Conservation (phyloP, 1,284 basidiomycete genomes). For the Agroathelia rolfsii region DNA sequence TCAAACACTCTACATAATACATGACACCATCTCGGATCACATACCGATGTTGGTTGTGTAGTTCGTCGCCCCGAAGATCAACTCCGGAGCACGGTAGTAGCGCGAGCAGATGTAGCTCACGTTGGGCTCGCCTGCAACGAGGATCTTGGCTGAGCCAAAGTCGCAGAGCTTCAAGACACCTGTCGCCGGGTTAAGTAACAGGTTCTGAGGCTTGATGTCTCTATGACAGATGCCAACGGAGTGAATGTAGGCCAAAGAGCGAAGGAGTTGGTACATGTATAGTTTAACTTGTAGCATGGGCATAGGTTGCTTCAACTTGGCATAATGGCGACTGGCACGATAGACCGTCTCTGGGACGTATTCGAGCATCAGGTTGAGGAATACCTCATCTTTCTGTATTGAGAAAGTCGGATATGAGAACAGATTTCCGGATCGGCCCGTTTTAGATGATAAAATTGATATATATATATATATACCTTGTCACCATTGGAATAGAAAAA, state of each 20-base stretch:
- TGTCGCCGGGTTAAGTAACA: conserved; percentile 92
- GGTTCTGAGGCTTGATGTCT: conserved; percentile 99
- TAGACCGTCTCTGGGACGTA: conserved; percentile 99
- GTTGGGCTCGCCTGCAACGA: conserved; percentile 96
- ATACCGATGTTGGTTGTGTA: conserved; percentile 99
- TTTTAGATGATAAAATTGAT: conserved; percentile 9
- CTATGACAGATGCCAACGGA: conserved; percentile 97
- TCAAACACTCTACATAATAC: not conserved
- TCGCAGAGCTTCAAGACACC: conserved; percentile 98
- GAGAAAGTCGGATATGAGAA: conserved; percentile 12
- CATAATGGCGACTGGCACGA: conserved; percentile 96
- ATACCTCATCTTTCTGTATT: conserved; percentile 98
- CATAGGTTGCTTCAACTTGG: conserved; percentile 99
- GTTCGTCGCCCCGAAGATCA: conserved; percentile 99
- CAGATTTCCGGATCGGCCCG: conserved; percentile 9
- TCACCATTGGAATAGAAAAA: conserved; percentile 99
- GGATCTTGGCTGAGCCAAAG: conserved; percentile 98
- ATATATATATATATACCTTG: conserved; percentile 71
- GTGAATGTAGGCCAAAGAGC: conserved; percentile 96
- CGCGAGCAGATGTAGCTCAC: conserved; percentile 99
- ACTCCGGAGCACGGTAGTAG: conserved; percentile 98
- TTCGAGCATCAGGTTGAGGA: conserved; percentile 98
- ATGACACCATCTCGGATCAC: conserved; percentile 16
- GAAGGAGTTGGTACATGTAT: conserved; percentile 96
- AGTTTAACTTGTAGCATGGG: conserved; percentile 99